Evolutionary conservation across 148 eudicot genomes (phyloP).

Genomic region (Pouteria glomerata): DNA sequence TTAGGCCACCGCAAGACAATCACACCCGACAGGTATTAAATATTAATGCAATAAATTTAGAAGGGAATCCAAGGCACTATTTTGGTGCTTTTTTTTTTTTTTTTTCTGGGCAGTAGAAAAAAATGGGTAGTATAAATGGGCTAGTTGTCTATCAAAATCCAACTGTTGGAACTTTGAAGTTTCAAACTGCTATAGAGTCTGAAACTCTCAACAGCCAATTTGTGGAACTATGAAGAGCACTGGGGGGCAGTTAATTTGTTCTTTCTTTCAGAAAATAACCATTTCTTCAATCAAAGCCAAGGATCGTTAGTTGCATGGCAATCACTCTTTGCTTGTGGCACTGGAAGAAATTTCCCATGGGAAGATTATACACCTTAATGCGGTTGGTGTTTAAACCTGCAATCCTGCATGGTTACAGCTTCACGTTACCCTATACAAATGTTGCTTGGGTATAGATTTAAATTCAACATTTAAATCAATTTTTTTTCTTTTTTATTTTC

Average conservation of each 20-base stretch:
- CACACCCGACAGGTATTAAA: constrained; percentile 80
- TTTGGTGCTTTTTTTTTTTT: neutral
- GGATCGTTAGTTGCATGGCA: too few species aligned
- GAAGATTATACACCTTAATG: neutral
- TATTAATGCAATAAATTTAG: constrained; percentile 12
- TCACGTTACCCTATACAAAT: neutral
- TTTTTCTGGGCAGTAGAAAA: neutral
- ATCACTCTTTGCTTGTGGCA: neutral
- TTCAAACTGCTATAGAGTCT: neutral
- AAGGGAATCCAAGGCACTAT: neutral
- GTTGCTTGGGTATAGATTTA: neutral
- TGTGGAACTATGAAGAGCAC: too few species aligned
- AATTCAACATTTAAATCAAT: neutral
- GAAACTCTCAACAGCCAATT: too few species aligned
- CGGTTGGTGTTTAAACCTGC: neutral
- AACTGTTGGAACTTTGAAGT: neutral
- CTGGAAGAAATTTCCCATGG: neutral
- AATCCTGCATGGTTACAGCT: neutral
- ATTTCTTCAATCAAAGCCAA: too few species aligned
- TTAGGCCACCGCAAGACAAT: constrained; percentile 78
- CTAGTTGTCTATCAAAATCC: neutral
- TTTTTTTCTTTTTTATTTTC: neutral
- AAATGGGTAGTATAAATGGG: neutral
- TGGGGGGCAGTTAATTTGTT: too few species aligned
- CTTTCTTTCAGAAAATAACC: too few species aligned